Conservation (phyloP, 169 alveolate species). For the Perkinsus olseni region DNA sequence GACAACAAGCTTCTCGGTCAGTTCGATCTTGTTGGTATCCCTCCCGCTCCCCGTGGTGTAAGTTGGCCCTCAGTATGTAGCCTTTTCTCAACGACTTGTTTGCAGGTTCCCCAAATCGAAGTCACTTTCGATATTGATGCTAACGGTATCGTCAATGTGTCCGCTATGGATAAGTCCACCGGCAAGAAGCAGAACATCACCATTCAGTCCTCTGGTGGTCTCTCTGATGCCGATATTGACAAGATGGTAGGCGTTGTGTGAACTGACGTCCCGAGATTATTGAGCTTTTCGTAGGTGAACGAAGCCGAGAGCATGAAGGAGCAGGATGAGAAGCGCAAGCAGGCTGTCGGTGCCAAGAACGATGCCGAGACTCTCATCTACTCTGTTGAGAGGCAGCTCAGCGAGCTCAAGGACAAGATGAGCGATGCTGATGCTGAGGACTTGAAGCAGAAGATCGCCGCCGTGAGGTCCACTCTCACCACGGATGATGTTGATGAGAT, state of each 20-base stretch:
- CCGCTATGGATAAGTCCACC: slow-evolving; percentile 95
- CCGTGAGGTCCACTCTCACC: slow-evolving; percentile 57
- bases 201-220: slow-evolving; percentile 92
- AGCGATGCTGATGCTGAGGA: slow-evolving; percentile 68
- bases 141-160: slow-evolving; percentile 92
- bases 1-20: slow-evolving; percentile 95
- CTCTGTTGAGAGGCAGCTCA: slow-evolving; percentile 74
- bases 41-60: slow-evolving; percentile 98
- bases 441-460: slow-evolving; percentile 55
- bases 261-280: neutral
- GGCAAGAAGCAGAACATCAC: slow-evolving; percentile 90
- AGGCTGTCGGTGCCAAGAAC: slow-evolving; percentile 82
- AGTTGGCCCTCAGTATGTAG: neutral
- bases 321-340: slow-evolving; percentile 85
- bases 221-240: slow-evolving; percentile 83
- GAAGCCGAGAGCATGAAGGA: slow-evolving; percentile 87
- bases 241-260: slow-evolving; percentile 60
- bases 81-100: neutral
- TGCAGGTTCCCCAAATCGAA: slow-evolving; percentile 76
- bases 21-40: slow-evolving; percentile 93
- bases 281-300: slow-evolving; percentile 35
- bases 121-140: slow-evolving; percentile 97
- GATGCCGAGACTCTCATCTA: slow-evolving; percentile 83
- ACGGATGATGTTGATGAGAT: slow-evolving; percentile 67
- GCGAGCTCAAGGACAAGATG: slow-evolving; percentile 74